A percentile compares a stretch with the other conserved stretches of the same genome.
phyloP scores from a whole-genome alignment of 306 rosid species.

The Vigna mungo region DNA sequence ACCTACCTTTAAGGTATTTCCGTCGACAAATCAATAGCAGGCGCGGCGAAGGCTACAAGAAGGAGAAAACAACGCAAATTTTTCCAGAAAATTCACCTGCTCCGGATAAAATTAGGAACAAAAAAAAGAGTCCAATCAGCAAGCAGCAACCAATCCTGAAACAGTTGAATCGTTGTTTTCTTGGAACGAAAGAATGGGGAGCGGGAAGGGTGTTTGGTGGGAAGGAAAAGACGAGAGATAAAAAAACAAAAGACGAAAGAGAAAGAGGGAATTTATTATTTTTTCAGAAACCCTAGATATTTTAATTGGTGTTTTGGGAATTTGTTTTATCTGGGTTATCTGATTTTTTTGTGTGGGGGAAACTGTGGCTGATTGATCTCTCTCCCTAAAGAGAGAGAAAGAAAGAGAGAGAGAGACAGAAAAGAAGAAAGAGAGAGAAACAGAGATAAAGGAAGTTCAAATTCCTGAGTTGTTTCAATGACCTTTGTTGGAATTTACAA shows the following conservation, averaged over 20 bases:
- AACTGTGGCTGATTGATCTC: slow-evolving; percentile 10
- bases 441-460: slow-evolving; percentile 26
- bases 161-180: slow-evolving; percentile 36
- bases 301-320: neutral
- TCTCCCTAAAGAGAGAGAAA: slow-evolving; percentile 17
- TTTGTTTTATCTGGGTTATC: slow-evolving; percentile 34
- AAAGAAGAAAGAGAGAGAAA: neutral
- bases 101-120: slow-evolving; percentile 38
- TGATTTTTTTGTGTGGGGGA: neutral
- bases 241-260: slow-evolving; percentile 22
- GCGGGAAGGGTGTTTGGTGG: slow-evolving; percentile 72
- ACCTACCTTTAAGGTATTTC: slow-evolving; percentile 54
- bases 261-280: slow-evolving; percentile 6
- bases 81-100: slow-evolving; percentile 36
- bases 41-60: slow-evolving; percentile 45
- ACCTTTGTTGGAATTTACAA: slow-evolving; percentile 44
- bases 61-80: slow-evolving; percentile 45
- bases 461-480: slow-evolving; percentile 40
- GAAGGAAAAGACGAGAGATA: slow-evolving; percentile 44
- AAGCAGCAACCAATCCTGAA: slow-evolving; percentile 28
- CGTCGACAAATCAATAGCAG: slow-evolving; percentile 42
- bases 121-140: neutral
- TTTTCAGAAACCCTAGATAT: slow-evolving; percentile 56
- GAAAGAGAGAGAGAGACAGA: neutral
- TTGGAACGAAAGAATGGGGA: slow-evolving; percentile 38